Base-by-base conservation (phyloP, 2,329 filamentous ascomycete genomes). In the Plenodomus lindquistii region DNA sequence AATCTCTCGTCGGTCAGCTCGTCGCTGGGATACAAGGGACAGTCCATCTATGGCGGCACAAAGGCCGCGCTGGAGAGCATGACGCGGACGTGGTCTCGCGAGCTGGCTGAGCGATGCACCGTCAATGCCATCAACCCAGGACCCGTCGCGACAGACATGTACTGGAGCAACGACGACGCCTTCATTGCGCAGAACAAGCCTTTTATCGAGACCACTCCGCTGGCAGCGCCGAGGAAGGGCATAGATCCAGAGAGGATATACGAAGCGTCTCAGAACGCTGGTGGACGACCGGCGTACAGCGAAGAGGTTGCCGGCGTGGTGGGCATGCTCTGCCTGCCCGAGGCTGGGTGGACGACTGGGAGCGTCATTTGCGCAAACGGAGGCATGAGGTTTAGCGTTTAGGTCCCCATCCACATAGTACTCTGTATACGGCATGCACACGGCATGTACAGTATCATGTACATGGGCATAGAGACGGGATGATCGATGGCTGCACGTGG, bases 341-440 rank as follows among this genome's bases (percentile, higher is more conserved):
- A 93, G 67, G 81, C 82, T n/a, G 81, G 77, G 7, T 93, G 88
- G 88, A 86, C 84, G 64, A 94, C 89, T 0, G 89, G 89, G 1
- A 87, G 86, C 70, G 86, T 91, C 19, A 82, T 94, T 3, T 89
- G 86, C 73, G 88, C 88, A 7, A 93, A 93, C 66, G 89, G 89
- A 1, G 89, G 89, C 6, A 85, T 91, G 83, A 63, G 54, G 39
- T 68, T 70, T 36, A 69, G 63, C 48, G 52, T 59, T 18, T 69
- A 64, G 46, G 21, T 2, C 2, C 34, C 6, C 11, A 24, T 6
- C 5, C 22, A 24, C n/a, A 11, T 24, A 24, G 22, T 24, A 24
- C 22, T 5, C 11, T 6, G 22, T 24, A 24, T 11, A 6, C 6
- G 5, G 11, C 22, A 6, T 24, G 22, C 11, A 24, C 22, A 24